phyloP scores from a whole-genome alignment of 2,329 filamentous ascomycete genomes.

The Aschersonia sp. region DNA sequence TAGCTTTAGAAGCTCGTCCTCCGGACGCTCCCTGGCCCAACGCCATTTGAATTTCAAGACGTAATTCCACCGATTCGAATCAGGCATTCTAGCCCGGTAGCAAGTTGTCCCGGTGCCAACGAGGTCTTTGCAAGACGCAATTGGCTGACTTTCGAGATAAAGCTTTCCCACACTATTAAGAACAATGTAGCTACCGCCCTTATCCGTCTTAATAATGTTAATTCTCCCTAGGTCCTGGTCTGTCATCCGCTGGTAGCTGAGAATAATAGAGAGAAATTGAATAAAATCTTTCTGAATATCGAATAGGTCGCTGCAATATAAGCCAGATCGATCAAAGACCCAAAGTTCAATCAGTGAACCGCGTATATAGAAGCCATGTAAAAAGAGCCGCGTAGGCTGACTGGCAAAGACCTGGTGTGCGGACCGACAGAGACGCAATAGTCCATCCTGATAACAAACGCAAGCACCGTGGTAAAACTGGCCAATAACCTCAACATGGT shows the following conservation, averaged over 20 bases:
- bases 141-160: slow-evolving; percentile 10
- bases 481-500: slow-evolving; percentile 6
- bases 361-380: slow-evolving; percentile 20
- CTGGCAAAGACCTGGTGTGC: slow-evolving; percentile 13
- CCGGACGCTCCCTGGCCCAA: slow-evolving; percentile 13
- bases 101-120: slow-evolving; percentile 17
- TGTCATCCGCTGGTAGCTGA: slow-evolving; percentile 16
- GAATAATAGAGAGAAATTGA: slow-evolving; percentile 14
- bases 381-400: slow-evolving; percentile 16
- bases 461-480: slow-evolving; percentile 3
- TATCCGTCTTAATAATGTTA: slow-evolving; percentile 10
- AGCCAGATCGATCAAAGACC: slow-evolving; percentile 21
- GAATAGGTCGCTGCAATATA: slow-evolving; percentile 16
- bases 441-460: slow-evolving; percentile 6
- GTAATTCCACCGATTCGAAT: slow-evolving; percentile 12
- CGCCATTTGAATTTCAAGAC: slow-evolving; percentile 20
- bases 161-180: background rate
- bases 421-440: slow-evolving; percentile 7
- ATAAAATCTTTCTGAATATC: slow-evolving; percentile 13
- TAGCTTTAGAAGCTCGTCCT: slow-evolving; percentile 17
- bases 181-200: slow-evolving; percentile 6
- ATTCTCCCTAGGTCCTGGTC: slow-evolving; percentile 12
- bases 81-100: slow-evolving; percentile 12
- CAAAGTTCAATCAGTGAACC: slow-evolving; percentile 17
- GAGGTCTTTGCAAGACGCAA: slow-evolving; percentile 11